Base-by-base conservation (phyloP, 768 basidiomycete species). In the Naganishia randhawae region DNA sequence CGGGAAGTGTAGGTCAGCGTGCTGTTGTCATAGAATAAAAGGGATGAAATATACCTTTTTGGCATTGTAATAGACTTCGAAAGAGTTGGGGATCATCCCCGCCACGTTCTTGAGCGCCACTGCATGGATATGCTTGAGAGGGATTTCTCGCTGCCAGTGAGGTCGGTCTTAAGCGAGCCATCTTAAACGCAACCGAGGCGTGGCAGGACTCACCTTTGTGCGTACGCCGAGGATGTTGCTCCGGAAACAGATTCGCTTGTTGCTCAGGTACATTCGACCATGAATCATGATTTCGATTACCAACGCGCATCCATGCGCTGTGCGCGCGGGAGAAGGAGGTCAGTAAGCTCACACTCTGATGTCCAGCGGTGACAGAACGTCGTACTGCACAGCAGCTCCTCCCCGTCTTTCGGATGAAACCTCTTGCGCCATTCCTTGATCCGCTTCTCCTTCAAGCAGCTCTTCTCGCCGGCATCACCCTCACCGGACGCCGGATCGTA, bases 211-310 rank as follows among this genome's bases (percentile, higher is more conserved):
- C 29, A 72, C 71, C 63, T 71, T 68, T 39, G 73, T 74, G 45
- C 69, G 69, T 42, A 71, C 66, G 19, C 73, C 73, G 19, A 74
- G 39, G 52, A 74, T 74, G 52, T 74, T 74, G 55, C 65, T 54
- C 53, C 68, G 39, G 65, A 74, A 74, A 6, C 61, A 70, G 33
- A 74, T 42, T 1, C 50, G 42, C 35, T 55, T 48, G 16, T 55
- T 66, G 11, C 69, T 69, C 67, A 74, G 33, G 50, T 69, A 74
- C 42, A 74, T 67, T 3, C 73, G 57, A 9, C 73, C 73, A 54
- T 74, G 73, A 31, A 74, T 67, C 67, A 74, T 71, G 48, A 74
- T 70, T 11, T 69, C 71, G 41, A 66, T 65, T n/a, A 70, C 71
- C 11, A 74, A 55, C 6, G 73, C 73, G 37, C 71, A 71, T 31